Evolutionary conservation across 2,329 filamentous ascomycete genomes (phyloP).

Genomic region (Penicillium sp.): DNA sequence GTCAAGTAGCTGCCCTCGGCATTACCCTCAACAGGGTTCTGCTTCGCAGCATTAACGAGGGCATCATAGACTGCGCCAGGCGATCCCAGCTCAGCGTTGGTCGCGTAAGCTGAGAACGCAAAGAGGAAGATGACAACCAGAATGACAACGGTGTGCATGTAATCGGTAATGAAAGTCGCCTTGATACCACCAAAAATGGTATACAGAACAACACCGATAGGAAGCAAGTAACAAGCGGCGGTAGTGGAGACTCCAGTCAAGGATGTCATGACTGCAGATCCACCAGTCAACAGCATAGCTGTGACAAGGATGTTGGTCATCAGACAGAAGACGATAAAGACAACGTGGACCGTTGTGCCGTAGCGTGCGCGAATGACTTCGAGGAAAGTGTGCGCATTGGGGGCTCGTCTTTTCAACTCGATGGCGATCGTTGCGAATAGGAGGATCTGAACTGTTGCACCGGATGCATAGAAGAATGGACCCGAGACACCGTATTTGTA

Average conservation of each 20-base stretch:
- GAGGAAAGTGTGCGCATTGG: conserved; percentile 82
- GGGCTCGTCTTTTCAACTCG: conserved; percentile 80
- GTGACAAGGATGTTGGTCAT: conserved; percentile 87
- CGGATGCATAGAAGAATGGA: conserved; percentile 67
- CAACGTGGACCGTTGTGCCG: conserved; percentile 68
- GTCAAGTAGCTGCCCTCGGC: conserved; percentile 80
- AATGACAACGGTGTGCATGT: conserved; percentile 73
- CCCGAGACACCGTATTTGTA: conserved; percentile 73
- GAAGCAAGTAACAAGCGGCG: conserved; percentile 81
- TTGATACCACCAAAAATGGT: conserved; percentile 77
- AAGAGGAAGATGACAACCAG: conserved; percentile 85
- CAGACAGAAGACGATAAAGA: conserved; percentile 79
- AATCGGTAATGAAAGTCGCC: conserved; percentile 82
- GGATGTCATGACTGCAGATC: conserved; percentile 70
- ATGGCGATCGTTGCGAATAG: conserved; percentile 90
- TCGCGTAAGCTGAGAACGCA: conserved; percentile 77
- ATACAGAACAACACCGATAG: conserved; percentile 77
- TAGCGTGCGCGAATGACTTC: conserved; percentile 83
- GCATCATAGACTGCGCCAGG: conserved; percentile 77
- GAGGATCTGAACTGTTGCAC: conserved; percentile 84
- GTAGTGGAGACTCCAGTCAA: conserved; percentile 74
- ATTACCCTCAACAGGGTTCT: conserved; percentile 78
- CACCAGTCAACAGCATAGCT: conserved; percentile 84
- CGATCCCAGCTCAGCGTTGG: conserved; percentile 69
- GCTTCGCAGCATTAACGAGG: conserved; percentile 65